Evolutionary conservation across 2,329 filamentous ascomycete genomes (phyloP).

Genomic region (Scytalidium sp.): DNA sequence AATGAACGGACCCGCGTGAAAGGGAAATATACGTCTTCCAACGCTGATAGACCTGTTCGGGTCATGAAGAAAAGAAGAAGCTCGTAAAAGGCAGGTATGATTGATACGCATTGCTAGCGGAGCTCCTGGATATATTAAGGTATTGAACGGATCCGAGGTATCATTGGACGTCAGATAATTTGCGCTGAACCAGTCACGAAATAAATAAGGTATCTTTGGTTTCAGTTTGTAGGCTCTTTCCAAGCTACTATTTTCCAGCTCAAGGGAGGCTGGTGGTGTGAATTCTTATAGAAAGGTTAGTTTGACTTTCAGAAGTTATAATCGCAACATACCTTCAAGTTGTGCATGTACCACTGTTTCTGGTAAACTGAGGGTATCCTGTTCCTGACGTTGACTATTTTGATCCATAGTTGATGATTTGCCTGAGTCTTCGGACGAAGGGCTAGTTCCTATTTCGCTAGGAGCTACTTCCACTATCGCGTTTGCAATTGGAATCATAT

Average conservation of each 20-base stretch:
- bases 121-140: background rate
- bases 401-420: background rate
- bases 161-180: background rate
- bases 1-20: background rate
- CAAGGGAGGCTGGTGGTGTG: background rate
- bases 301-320: background rate
- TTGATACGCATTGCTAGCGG: background rate
- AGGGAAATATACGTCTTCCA: background rate
- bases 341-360: background rate
- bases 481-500: background rate
- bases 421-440: background rate
- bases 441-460: background rate
- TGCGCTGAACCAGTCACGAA: background rate
- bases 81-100: background rate
- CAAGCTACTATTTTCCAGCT: background rate
- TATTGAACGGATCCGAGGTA: background rate
- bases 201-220: background rate
- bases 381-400: background rate
- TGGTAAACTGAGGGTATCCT: background rate
- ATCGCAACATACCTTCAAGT: background rate
- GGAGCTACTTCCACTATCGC: background rate
- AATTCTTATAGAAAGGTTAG: background rate
- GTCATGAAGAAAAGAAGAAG: background rate
- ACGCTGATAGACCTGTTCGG: background rate
- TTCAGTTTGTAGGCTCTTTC: background rate